Conservation (phyloP, 177 flowering plant species). For the Telopea speciosissima region DNA sequence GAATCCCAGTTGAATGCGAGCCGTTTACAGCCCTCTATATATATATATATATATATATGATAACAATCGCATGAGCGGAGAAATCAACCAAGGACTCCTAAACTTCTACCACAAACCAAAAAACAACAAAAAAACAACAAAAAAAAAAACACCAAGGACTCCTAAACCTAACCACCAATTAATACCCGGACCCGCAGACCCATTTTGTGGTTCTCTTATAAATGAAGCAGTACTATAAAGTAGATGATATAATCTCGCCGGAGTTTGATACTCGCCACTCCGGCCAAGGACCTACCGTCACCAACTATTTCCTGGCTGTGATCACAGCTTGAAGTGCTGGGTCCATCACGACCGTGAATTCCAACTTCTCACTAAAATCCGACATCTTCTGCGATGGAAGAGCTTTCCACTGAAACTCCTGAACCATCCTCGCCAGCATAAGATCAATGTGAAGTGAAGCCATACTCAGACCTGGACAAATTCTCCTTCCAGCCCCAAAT, state of each 20-base stretch:
- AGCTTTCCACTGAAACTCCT: slow-evolving; percentile 81
- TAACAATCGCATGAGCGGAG: too few relatives aligned
- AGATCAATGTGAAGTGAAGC: slow-evolving; percentile 69
- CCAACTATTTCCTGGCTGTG: slow-evolving; percentile 31
- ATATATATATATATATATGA: too few relatives aligned
- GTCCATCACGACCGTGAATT: slow-evolving; percentile 90
- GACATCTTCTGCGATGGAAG: slow-evolving; percentile 32
- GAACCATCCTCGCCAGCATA: slow-evolving; percentile 85
- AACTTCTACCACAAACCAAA: too few relatives aligned
- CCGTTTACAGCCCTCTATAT: too few relatives aligned
- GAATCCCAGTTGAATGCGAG: too few relatives aligned
- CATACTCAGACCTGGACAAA: slow-evolving; percentile 83
- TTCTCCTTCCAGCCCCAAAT: slow-evolving; percentile 86
- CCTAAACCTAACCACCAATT: too few relatives aligned
- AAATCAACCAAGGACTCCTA: too few relatives aligned
- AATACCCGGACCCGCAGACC: too few relatives aligned
- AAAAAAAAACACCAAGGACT: too few relatives aligned
- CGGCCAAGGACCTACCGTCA: not conserved
- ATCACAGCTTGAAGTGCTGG: slow-evolving; percentile 53
- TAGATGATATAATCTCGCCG: not conserved
- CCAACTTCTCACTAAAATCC: slow-evolving; percentile 55
- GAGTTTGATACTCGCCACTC: not conserved
- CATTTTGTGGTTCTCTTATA: too few relatives aligned
- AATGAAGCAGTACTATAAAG: not conserved
- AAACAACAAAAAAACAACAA: too few relatives aligned